Percentiles rank a stretch among this genome's conserved stretches.
These are phyloP conservation scores for Backusella psychrophila DNA, from an alignment of 192 early-diverging fungal species.

Conservation along the genomic window DNA sequence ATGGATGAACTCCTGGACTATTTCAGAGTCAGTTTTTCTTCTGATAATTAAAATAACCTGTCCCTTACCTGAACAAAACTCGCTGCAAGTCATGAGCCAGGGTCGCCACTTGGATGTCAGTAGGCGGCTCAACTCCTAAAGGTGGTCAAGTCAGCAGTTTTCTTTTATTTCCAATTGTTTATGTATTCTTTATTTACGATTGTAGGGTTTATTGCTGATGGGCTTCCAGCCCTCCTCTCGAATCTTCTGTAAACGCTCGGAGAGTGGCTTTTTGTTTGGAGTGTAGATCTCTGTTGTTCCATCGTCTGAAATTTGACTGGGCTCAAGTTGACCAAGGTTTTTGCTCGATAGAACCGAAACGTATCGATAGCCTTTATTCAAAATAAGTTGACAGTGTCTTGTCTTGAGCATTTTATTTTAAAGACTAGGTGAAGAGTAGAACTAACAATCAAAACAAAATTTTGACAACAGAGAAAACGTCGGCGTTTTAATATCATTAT, in stretches of 20 bases:
- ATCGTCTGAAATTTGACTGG: not conserved
- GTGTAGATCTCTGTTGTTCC: not conserved
- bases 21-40: not conserved
- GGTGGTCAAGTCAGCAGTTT: not conserved
- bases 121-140: constrained; percentile 15
- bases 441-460: not conserved
- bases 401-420: not conserved
- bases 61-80: constrained; percentile 58
- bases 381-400: not conserved
- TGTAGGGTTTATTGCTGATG: not conserved
- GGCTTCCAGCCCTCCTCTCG: not conserved
- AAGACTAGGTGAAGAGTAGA: not conserved
- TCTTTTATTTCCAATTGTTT: no score
- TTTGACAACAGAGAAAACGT: not conserved
- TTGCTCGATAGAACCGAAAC: not conserved
- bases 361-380: not conserved
- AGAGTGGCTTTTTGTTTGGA: not conserved
- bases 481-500: not conserved
- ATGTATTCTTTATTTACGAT: not conserved
- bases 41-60: not conserved
- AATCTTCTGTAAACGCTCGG: not conserved
- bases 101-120: constrained; percentile 19
- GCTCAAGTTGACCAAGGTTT: not conserved
- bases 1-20: constrained; percentile 78
- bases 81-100: constrained; percentile 65